Evolutionary conservation across 1,284 basidiomycete genomes (phyloP).

Genomic region (Moniliella sp.): DNA sequence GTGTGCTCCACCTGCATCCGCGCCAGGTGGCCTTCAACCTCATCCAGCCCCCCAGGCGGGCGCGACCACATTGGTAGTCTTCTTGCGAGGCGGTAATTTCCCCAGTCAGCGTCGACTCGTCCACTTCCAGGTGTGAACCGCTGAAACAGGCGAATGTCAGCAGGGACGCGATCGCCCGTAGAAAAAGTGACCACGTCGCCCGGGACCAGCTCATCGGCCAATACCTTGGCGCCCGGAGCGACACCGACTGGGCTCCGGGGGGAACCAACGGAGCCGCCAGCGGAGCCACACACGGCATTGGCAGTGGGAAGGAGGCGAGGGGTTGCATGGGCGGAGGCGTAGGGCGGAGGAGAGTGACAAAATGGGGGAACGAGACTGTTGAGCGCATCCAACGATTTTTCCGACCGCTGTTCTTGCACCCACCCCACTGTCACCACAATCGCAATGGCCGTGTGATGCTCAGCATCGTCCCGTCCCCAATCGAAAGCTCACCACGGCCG

Average conservation of each 20-base stretch:
- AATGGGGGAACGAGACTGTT: conserved; percentile 92
- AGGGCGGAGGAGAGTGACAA: conserved; percentile 65
- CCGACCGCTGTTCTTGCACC: conserved; percentile 78
- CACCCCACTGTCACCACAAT: conserved; percentile 94
- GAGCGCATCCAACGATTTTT: conserved; percentile 76
- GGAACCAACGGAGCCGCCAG: too few relatives aligned
- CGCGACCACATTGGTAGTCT: neutral
- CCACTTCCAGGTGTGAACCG: conserved; percentile 18
- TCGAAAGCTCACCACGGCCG: conserved; percentile 64
- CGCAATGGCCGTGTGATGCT: conserved; percentile 69
- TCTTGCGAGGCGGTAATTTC: conserved; percentile 4
- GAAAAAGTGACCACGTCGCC: conserved; percentile 41
- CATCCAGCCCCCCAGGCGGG: too few relatives aligned
- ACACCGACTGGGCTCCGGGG: too few relatives aligned
- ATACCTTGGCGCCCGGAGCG: too few relatives aligned
- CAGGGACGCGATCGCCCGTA: conserved; percentile 18
- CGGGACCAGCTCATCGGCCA: conserved; percentile 7
- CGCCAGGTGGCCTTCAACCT: too few relatives aligned
- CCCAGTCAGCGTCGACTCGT: conserved; percentile 23
- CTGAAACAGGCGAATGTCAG: conserved; percentile 19
- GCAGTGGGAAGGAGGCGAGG: too few relatives aligned
- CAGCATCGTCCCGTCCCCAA: conserved; percentile 90
- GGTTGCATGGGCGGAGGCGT: too few relatives aligned
- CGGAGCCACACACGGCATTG: too few relatives aligned
- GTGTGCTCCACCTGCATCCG: neutral